Evolutionary conservation across 768 basidiomycete species (phyloP).

Genomic region (Termitomyces sp.): DNA sequence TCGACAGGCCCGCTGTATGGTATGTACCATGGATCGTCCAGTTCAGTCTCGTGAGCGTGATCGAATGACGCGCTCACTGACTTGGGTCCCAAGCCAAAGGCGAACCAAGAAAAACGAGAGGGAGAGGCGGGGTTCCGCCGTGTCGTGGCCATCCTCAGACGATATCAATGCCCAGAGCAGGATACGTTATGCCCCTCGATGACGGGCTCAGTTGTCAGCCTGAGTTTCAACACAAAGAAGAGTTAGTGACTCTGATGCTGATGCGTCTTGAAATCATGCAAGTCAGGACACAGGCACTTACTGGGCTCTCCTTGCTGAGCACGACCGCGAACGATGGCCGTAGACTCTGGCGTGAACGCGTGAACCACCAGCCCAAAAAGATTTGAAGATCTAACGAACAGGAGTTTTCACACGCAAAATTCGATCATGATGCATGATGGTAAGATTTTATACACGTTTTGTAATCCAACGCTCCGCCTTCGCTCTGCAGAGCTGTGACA

Average conservation of each 20-base stretch:
- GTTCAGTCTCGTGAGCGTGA: conserved; percentile 6
- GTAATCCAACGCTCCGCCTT: too few species aligned
- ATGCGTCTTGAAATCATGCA: background rate
- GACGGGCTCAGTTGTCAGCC: too few species aligned
- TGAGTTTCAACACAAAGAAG: background rate
- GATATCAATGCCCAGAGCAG: background rate
- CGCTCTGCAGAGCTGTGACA: too few species aligned
- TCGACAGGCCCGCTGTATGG: conserved; percentile 67
- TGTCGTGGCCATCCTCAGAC: background rate
- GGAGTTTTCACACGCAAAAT: too few species aligned
- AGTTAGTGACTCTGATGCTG: background rate
- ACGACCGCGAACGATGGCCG: background rate
- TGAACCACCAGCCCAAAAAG: background rate
- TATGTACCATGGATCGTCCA: conserved; percentile 54
- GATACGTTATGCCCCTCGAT: background rate
- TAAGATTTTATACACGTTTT: background rate
- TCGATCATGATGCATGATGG: too few species aligned
- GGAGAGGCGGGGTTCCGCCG: background rate
- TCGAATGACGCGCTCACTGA: conserved; percentile 7
- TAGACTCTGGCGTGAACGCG: background rate
- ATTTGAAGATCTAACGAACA: background rate
- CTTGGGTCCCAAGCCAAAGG: conserved; percentile 13
- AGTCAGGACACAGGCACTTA: background rate
- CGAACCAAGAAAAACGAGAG: conserved; percentile 17
- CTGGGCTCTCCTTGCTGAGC: background rate